These are phyloP conservation scores for Boletus speciosus DNA, from an alignment of 768 basidiomycete genomes.

Conservation along the genomic window DNA sequence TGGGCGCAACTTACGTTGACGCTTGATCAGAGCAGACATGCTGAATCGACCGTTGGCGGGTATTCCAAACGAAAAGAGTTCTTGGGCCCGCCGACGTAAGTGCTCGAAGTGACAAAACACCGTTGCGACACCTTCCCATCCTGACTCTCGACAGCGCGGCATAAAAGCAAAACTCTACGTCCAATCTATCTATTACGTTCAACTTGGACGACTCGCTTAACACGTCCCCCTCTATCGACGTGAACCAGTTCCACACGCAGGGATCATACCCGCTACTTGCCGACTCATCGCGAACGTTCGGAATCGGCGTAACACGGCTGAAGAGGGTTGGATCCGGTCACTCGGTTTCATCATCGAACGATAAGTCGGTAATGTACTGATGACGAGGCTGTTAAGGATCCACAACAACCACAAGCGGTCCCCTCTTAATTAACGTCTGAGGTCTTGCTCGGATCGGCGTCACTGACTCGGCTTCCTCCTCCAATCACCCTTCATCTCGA, in stretches of 20 bases:
- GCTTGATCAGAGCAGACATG: not conserved
- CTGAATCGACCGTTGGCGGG: too few relatives aligned
- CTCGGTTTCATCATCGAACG: not conserved
- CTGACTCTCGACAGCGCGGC: not conserved
- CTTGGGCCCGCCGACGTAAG: not conserved
- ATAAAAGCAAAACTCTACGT: not conserved
- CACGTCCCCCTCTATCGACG: not conserved
- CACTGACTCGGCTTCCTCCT: not conserved
- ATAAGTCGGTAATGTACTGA: slow-evolving; percentile 3
- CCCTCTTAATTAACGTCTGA: not conserved
- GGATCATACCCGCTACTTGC: not conserved
- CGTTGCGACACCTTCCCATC: not conserved
- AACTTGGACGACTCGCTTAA: not conserved
- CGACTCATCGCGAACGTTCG: not conserved
- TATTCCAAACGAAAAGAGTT: not conserved
- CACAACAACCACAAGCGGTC: not conserved
- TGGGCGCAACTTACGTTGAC: not conserved
- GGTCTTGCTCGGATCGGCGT: not conserved
- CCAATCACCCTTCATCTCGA: not conserved
- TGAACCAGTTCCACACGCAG: not conserved
- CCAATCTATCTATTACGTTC: not conserved
- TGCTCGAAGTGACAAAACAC: not conserved
- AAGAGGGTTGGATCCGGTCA: not conserved
- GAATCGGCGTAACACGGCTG: not conserved
- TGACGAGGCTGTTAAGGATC: not conserved